phyloP scores from a whole-genome alignment of 306 rosid species.

The Sindora glabra region DNA sequence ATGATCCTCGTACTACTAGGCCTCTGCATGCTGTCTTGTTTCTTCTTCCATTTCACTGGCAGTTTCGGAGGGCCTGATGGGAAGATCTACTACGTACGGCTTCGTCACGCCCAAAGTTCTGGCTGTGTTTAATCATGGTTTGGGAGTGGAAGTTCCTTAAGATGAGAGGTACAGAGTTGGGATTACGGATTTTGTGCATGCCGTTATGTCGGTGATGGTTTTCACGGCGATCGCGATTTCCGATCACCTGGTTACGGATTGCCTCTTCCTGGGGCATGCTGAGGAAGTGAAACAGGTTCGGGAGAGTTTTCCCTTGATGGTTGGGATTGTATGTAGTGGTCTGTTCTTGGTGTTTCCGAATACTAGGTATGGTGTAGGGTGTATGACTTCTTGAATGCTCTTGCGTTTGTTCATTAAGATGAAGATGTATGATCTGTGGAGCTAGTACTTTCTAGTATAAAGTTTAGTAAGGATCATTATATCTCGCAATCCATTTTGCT shows the following conservation, averaged over 20 bases:
- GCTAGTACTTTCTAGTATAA: too few species aligned
- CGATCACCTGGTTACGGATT: slow-evolving; percentile 39
- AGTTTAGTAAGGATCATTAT: too few species aligned
- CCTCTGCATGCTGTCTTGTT: slow-evolving; percentile 42
- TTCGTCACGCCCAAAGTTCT: slow-evolving; percentile 43
- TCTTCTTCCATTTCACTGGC: slow-evolving; percentile 52
- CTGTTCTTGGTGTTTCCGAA: slow-evolving; percentile 52
- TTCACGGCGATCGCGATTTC: slow-evolving; percentile 54
- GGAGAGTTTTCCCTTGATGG: slow-evolving; percentile 63
- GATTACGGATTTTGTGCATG: slow-evolving; percentile 45
- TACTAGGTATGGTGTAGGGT: slow-evolving; percentile 42
- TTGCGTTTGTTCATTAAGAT: neutral
- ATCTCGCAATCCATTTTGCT: too few species aligned
- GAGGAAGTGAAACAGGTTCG: slow-evolving; percentile 48
- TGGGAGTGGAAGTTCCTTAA: slow-evolving; percentile 29
- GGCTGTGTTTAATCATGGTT: slow-evolving; percentile 41
- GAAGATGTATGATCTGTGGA: too few species aligned
- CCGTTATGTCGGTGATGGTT: slow-evolving; percentile 57
- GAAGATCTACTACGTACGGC: slow-evolving; percentile 45
- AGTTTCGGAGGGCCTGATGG: slow-evolving; percentile 44
- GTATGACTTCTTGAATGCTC: slow-evolving; percentile 30
- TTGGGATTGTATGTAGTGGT: slow-evolving; percentile 50
- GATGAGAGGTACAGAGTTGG: slow-evolving; percentile 27
- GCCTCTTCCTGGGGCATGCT: slow-evolving; percentile 41
- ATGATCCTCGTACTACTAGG: slow-evolving; percentile 34